A percentile compares a stretch with the other conserved stretches of the same genome.
Conservation (phyloP, 345 rosid genomes). For the Eucalyptus pauciflora region DNA sequence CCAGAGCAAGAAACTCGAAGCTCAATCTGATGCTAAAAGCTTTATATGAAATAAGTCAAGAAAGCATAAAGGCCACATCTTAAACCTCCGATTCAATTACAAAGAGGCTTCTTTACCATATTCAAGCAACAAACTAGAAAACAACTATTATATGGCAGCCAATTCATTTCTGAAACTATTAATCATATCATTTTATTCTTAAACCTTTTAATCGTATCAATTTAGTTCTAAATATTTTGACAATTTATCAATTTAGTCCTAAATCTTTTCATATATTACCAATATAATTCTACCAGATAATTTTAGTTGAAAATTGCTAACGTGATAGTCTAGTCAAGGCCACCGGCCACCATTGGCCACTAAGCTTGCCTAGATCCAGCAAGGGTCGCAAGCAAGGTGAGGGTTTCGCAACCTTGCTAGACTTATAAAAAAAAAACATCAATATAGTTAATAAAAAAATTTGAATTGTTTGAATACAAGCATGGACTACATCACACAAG, state of each 20-base stretch:
- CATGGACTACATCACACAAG: fast-evolving
- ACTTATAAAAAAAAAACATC: neutral
- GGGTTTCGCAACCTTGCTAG: neutral
- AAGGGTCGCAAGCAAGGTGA: neutral
- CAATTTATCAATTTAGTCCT: fast-evolving
- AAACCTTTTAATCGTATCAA: neutral
- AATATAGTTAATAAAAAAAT: fast-evolving
- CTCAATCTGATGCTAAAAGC: neutral
- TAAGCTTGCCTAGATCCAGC: no score
- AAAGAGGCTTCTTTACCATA: neutral
- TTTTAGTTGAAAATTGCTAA: neutral
- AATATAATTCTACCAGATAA: fast-evolving
- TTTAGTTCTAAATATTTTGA: no score
- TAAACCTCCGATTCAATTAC: neutral
- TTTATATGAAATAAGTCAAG: neutral
- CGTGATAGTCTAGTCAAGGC: neutral
- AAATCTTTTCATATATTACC: no score
- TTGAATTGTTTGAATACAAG: no score
- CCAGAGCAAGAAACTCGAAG: neutral
- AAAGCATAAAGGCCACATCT: neutral
- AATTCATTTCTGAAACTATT: neutral
- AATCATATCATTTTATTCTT: no score
- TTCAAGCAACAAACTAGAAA: neutral
- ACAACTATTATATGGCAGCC: no score
- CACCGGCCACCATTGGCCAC: no score